phyloP scores from a whole-genome alignment of 129 eudicot genomes.

The Artemisia argyi region DNA sequence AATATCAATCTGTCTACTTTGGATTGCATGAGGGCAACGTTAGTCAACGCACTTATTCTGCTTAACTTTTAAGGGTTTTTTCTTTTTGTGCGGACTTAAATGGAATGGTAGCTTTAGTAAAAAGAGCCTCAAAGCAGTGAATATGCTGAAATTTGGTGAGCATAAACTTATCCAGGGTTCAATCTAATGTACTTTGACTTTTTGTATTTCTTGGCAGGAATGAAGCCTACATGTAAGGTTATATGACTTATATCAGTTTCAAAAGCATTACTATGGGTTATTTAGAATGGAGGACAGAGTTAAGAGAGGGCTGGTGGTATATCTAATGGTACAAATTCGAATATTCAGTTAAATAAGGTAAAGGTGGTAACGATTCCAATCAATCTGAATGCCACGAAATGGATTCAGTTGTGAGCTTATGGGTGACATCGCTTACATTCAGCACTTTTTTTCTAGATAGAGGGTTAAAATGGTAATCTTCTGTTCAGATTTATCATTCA shows the following conservation, averaged over 20 bases:
- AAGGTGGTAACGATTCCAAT: background rate
- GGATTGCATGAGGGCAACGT: slow-evolving; percentile 17
- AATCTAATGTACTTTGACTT: background rate
- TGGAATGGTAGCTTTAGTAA: background rate
- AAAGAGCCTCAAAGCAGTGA: background rate
- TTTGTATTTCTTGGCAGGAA: background rate
- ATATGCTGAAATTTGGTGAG: slow-evolving; percentile 11
- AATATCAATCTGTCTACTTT: background rate
- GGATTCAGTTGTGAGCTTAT: background rate
- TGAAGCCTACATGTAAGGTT: background rate
- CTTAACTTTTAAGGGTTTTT: background rate
- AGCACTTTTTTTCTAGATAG: background rate
- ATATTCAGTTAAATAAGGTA: background rate
- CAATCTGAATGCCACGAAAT: background rate
- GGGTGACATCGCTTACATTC: background rate
- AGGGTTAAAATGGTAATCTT: background rate
- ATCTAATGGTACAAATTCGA: too few species aligned
- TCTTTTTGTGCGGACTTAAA: too few species aligned
- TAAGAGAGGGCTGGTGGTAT: background rate
- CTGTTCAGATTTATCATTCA: background rate
- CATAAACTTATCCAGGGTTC: slow-evolving; percentile 2
- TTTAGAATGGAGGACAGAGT: background rate
- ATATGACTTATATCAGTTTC: background rate
- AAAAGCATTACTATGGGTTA: background rate
- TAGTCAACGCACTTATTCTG: slow-evolving; percentile 13